Percentiles rank a stretch among this genome's conserved stretches.
phyloP scores from a whole-genome alignment of 2,329 filamentous ascomycete species.

The Fusarium duplospermum region DNA sequence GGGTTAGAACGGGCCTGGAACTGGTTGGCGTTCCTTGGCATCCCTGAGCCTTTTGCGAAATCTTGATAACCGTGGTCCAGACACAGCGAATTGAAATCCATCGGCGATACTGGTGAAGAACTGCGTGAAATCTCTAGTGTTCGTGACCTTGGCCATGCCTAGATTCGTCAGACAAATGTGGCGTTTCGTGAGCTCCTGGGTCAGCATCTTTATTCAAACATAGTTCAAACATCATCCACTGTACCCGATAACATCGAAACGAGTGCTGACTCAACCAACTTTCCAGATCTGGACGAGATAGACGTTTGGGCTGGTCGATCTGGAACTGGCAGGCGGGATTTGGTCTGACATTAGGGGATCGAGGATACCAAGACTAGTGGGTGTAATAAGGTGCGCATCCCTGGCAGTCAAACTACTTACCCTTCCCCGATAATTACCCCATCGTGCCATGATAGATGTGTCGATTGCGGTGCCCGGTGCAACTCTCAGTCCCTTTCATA shows the following conservation, averaged over 20 bases:
- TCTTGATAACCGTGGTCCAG: background rate
- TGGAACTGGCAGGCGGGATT: constrained; percentile 1
- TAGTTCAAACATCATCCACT: background rate
- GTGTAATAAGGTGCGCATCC: background rate
- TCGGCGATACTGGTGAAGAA: background rate
- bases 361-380: background rate
- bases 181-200: background rate
- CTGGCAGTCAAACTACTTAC: background rate
- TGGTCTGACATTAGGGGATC: background rate
- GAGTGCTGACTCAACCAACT: background rate
- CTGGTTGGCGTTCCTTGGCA: background rate
- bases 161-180: background rate
- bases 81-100: background rate
- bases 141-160: background rate
- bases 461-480: background rate
- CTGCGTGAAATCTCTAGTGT: background rate
- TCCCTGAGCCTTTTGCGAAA: background rate
- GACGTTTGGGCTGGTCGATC: background rate
- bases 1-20: constrained; percentile 11
- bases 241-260: background rate
- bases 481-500: background rate
- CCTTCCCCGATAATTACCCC: background rate
- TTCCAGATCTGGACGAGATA: background rate
- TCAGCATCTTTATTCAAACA: background rate
- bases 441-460: background rate